phyloP scores from a whole-genome alignment of 2,329 filamentous ascomycete species.

The Aspergillus sergii region DNA sequence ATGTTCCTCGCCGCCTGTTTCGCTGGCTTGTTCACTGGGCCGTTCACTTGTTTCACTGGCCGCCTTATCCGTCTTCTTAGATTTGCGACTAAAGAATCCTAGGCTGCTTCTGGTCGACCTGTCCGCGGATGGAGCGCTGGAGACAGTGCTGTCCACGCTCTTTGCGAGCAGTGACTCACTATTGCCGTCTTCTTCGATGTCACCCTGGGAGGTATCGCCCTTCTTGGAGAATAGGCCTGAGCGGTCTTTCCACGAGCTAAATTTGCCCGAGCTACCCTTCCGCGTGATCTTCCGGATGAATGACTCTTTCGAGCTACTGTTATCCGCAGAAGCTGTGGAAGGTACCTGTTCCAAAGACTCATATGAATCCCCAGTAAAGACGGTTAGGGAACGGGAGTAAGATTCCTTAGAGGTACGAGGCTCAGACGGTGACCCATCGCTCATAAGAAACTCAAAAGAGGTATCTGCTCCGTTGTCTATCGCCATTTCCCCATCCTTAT shows the following conservation, averaged over 20 bases:
- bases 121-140: slow-evolving; percentile 46
- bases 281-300: slow-evolving; percentile 56
- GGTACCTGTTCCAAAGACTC: slow-evolving; percentile 52
- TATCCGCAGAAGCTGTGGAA: slow-evolving; percentile 46
- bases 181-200: slow-evolving; percentile 47
- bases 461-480: slow-evolving; percentile 36
- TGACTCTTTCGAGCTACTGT: slow-evolving; percentile 48
- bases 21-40: slow-evolving; percentile 46
- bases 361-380: slow-evolving; percentile 49
- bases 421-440: slow-evolving; percentile 47
- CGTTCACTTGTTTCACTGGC: slow-evolving; percentile 47
- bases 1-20: slow-evolving; percentile 39
- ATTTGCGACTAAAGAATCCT: slow-evolving; percentile 52
- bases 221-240: slow-evolving; percentile 51
- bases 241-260: slow-evolving; percentile 56
- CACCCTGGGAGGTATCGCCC: slow-evolving; percentile 45
- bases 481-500: slow-evolving; percentile 43
- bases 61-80: slow-evolving; percentile 45
- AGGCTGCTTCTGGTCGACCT: slow-evolving; percentile 47
- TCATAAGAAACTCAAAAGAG: slow-evolving; percentile 35
- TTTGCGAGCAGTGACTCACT: slow-evolving; percentile 46
- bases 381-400: slow-evolving; percentile 46
- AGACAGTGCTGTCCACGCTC: slow-evolving; percentile 46
- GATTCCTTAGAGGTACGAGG: slow-evolving; percentile 47
- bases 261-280: slow-evolving; percentile 54